A percentile compares a stretch with the other conserved stretches of the same genome.
phyloP scores from a whole-genome alignment of 371 early-diverging fungal species.

The Coemansia sp. region DNA sequence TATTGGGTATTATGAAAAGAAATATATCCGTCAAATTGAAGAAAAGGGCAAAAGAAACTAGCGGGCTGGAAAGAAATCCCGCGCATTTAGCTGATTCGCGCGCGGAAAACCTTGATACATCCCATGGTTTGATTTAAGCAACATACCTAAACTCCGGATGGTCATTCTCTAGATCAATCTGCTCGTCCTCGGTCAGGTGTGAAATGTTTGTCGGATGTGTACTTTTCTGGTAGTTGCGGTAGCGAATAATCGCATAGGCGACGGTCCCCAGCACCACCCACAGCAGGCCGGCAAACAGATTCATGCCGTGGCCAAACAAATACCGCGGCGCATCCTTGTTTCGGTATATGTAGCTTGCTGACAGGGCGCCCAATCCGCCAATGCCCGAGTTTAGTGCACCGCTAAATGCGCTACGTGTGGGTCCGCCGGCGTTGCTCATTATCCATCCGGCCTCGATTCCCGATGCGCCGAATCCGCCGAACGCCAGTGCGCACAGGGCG shows the following conservation, averaged over 20 bases:
- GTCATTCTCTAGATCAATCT: conserved; percentile 39
- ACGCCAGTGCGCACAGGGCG: conserved; percentile 40
- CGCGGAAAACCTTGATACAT: neutral
- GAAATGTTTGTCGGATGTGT: conserved; percentile 21
- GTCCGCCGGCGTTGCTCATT: conserved; percentile 47
- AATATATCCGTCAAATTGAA: neutral
- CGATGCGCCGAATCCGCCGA: conserved; percentile 36
- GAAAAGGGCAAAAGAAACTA: no score
- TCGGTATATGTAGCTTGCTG: conserved; percentile 65
- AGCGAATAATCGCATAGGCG: conserved; percentile 20
- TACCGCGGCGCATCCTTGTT: conserved; percentile 61
- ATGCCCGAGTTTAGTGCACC: conserved; percentile 49
- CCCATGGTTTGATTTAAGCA: conserved; percentile 2
- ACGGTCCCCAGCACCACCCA: conserved; percentile 16
- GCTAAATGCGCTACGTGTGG: conserved; percentile 35
- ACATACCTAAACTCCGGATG: conserved; percentile 46
- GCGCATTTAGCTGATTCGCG: neutral
- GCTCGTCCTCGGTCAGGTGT: conserved; percentile 23
- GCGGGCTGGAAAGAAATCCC: no score
- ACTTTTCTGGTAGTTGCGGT: conserved; percentile 35
- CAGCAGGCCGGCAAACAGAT: conserved; percentile 28
- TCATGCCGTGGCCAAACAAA: conserved; percentile 45
- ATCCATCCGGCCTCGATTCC: conserved; percentile 44
- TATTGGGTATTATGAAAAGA: neutral
- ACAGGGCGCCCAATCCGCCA: conserved; percentile 66